phyloP scores from a whole-genome alignment of 305 asterid species.

The Plantago rigida region DNA sequence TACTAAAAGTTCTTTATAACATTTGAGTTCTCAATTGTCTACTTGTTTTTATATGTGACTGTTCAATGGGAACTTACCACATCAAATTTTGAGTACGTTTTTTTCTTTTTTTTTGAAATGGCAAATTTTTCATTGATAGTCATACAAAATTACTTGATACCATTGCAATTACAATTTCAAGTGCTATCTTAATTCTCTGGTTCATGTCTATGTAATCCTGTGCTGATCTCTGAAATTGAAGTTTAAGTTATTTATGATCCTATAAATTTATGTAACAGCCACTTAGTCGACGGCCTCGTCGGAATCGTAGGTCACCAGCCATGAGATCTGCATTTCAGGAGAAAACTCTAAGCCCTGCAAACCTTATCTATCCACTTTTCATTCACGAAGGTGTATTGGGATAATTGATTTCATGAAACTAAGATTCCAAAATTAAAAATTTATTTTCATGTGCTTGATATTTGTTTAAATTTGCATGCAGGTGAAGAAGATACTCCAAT shows the following conservation, averaged over 20 bases:
- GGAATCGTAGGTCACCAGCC: slow-evolving; percentile 72
- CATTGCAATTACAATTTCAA: no score
- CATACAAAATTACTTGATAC: no score
- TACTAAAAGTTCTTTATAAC: not conserved
- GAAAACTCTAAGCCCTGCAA: slow-evolving; percentile 75
- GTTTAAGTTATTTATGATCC: slow-evolving; percentile 3
- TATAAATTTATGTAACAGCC: slow-evolving; percentile 40
- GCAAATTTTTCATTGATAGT: no score
- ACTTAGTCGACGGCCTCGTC: slow-evolving; percentile 64
- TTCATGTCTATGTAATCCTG: not conserved
- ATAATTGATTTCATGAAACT: not conserved
- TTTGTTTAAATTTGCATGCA: slow-evolving; percentile 29
- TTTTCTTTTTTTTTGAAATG: no score
- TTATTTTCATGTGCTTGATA: slow-evolving; percentile 14
- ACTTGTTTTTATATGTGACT: not conserved
- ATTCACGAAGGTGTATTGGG: slow-evolving; percentile 72
- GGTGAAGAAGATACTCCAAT: slow-evolving; percentile 95
- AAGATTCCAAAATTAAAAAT: not conserved
- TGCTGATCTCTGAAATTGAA: not conserved
- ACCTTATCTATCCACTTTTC: slow-evolving; percentile 91
- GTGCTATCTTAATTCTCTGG: not conserved
- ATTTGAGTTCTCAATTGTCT: not conserved
- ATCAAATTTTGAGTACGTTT: not conserved
- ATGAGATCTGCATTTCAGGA: slow-evolving; percentile 85
- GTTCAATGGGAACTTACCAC: slow-evolving; percentile 14